Evolutionary conservation across 2,329 filamentous ascomycete species (phyloP).

Genomic region (Xylaria polymorpha): DNA sequence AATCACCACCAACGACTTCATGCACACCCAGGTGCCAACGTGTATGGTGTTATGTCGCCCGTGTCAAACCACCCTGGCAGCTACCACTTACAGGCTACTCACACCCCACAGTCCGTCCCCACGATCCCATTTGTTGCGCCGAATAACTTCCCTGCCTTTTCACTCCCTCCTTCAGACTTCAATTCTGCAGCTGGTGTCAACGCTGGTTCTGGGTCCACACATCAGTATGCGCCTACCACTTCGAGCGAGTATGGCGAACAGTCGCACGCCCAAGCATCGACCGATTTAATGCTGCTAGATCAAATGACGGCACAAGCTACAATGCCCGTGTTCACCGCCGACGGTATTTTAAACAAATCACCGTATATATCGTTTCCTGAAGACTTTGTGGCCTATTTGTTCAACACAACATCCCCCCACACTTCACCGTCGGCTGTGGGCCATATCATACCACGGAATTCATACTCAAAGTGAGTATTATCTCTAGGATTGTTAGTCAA

Average conservation of each 20-base stretch:
- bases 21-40: conserved; percentile 59
- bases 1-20: conserved; percentile 59
- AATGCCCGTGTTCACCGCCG: conserved; percentile 87
- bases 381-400: conserved; percentile 87
- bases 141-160: conserved; percentile 72
- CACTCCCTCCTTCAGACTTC: conserved; percentile 71
- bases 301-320: conserved; percentile 73
- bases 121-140: conserved; percentile 65
- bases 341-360: conserved; percentile 82
- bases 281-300: conserved; percentile 70
- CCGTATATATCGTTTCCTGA: conserved; percentile 86
- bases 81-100: conserved; percentile 60
- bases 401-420: conserved; percentile 73
- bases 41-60: conserved; percentile 66
- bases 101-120: conserved; percentile 58
- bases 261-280: conserved; percentile 55
- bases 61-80: conserved; percentile 59
- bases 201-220: conserved; percentile 52
- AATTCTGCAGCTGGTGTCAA: conserved; percentile 54
- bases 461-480: conserved; percentile 61
- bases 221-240: conserved; percentile 54
- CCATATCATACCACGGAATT: conserved; percentile 60
- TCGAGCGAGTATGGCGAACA: conserved; percentile 61
- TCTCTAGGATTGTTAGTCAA: neutral
- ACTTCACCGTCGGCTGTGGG: conserved; percentile 61